Conservation (phyloP, 2,329 filamentous ascomycete genomes). For the Cladophialophora yegresii region DNA sequence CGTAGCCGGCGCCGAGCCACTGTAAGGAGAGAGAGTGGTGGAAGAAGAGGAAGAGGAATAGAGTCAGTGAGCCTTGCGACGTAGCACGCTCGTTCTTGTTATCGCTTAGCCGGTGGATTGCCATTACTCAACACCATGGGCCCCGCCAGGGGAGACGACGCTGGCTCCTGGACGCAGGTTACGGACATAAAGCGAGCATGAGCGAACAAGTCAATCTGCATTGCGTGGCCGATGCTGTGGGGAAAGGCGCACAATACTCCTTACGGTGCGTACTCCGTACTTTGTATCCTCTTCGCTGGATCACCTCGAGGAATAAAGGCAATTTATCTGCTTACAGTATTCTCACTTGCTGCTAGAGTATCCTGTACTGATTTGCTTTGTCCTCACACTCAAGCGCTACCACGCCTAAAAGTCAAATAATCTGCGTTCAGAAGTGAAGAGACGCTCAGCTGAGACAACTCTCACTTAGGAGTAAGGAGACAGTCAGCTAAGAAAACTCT, state of each 20-base stretch:
- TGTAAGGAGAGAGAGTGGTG: neutral
- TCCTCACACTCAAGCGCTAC: neutral
- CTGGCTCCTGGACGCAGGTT: neutral
- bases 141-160: too few species aligned
- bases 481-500: neutral
- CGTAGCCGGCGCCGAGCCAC: neutral
- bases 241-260: neutral
- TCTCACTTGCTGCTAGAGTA: neutral
- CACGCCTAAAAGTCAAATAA: neutral
- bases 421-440: conserved; percentile 25
- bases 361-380: neutral
- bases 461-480: too few species aligned
- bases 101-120: neutral
- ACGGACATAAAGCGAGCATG: neutral
- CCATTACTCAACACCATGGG: neutral
- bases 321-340: neutral
- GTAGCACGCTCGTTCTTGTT: neutral
- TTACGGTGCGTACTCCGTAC: too few species aligned
- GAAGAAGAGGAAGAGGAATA: neutral
- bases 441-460: conserved; percentile 18
- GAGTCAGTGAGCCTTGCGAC: conserved; percentile 2
- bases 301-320: too few species aligned
- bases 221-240: neutral
- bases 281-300: neutral
- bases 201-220: neutral